Conservation (phyloP, 345 rosid species). For the Sapria himalayana region DNA sequence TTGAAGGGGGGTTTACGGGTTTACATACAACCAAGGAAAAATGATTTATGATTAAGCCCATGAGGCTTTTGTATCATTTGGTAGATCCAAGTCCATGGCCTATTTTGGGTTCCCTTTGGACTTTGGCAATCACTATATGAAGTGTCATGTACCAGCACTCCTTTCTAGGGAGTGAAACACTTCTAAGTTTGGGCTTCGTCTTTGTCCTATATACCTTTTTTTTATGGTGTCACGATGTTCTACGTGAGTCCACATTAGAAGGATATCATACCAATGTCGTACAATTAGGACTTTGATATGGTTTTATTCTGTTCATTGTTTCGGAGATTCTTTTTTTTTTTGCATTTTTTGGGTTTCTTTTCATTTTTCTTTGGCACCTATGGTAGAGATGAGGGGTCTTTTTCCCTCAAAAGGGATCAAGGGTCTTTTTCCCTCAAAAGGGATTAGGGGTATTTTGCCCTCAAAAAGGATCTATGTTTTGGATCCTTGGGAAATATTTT, state of each 20-base stretch:
- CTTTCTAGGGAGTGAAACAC: not conserved
- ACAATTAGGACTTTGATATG: not conserved
- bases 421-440: not conserved
- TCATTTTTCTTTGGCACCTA: not conserved
- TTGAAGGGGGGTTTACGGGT: too few relatives aligned
- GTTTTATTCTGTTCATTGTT: not conserved
- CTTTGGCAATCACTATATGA: not conserved
- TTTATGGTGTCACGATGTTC: conserved; percentile 1
- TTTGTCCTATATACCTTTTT: conserved; percentile 3
- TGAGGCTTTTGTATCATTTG: too few relatives aligned
- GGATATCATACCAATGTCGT: conserved; percentile 3
- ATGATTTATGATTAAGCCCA: too few relatives aligned
- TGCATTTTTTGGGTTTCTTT: not conserved
- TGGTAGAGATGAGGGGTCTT: not conserved
- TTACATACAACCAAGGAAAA: too few relatives aligned
- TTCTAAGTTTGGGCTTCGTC: not conserved
- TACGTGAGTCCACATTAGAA: not conserved
- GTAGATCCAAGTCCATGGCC: too few relatives aligned
- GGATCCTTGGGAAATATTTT: too few relatives aligned
- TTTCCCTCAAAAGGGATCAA: not conserved
- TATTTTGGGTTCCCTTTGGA: not conserved
- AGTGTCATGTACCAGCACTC: conserved; percentile 3
- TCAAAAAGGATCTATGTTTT: not conserved
- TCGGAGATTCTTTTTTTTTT: not conserved
- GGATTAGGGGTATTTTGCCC: not conserved